A percentile compares a stretch with the other conserved stretches of the same genome.
phyloP scores from a whole-genome alignment of 2,329 filamentous ascomycete genomes.

The Erysiphe pulchra region DNA sequence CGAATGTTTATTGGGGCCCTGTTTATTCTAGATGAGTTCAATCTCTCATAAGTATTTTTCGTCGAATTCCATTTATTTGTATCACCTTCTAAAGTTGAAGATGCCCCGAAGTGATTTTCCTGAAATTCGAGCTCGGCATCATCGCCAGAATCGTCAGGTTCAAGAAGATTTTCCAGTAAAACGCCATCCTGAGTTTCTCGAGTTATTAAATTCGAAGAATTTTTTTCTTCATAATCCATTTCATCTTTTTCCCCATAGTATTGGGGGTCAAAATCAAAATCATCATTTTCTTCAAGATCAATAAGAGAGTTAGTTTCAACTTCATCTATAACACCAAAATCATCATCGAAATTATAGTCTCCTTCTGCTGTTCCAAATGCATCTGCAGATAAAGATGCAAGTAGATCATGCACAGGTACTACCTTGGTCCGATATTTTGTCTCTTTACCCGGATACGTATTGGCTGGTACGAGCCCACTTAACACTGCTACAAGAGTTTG shows the following conservation, averaged over 20 bases:
- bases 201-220: conserved; percentile 9
- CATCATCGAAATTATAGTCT: conserved; percentile 35
- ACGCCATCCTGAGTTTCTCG: conserved; percentile 21
- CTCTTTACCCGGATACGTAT: conserved; percentile 46
- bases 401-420: conserved; percentile 63
- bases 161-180: conserved; percentile 18
- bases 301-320: conserved; percentile 19
- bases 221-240: conserved; percentile 15
- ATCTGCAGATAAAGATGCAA: conserved; percentile 74
- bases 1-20: conserved; percentile 51
- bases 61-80: conserved; percentile 61
- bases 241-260: conserved; percentile 19
- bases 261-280: conserved; percentile 18
- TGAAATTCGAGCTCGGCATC: conserved; percentile 41
- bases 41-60: conserved; percentile 46
- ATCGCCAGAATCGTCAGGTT: conserved; percentile 16
- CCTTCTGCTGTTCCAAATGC: conserved; percentile 42
- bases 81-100: conserved; percentile 32
- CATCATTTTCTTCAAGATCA: conserved; percentile 15
- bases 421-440: conserved; percentile 72
- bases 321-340: conserved; percentile 25
- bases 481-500: conserved; percentile 66
- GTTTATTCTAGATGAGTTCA: conserved; percentile 32
- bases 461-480: conserved; percentile 60
- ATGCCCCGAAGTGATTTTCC: conserved; percentile 50